These are phyloP conservation scores for Pseudovirgaria hyperparasitica DNA, from an alignment of 2,329 filamentous ascomycete genomes.

Conservation along the genomic window DNA sequence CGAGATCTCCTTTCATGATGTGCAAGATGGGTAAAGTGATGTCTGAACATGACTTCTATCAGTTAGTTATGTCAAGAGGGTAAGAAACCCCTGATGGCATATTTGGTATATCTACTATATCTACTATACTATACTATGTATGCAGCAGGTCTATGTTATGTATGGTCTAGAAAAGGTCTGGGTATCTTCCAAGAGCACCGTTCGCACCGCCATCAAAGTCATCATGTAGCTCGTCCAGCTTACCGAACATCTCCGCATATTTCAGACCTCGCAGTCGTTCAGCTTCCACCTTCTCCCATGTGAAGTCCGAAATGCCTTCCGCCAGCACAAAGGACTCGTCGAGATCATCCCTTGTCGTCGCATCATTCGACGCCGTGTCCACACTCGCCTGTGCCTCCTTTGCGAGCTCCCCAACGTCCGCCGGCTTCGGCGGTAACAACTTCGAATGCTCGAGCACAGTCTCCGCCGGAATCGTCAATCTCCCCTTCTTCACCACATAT, in stretches of 20 bases:
- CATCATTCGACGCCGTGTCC: constrained; percentile 3
- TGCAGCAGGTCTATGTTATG: constrained; percentile 6
- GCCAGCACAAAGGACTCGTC: constrained; percentile 11
- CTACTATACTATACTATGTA: no score
- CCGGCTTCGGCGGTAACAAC: constrained; percentile 59
- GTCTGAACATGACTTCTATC: no score
- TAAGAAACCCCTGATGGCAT: no score
- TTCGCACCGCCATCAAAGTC: constrained; percentile 33
- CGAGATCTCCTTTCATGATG: no score
- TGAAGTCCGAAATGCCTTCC: constrained; percentile 35
- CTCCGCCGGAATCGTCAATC: constrained; percentile 75
- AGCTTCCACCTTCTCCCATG: constrained; percentile 47
- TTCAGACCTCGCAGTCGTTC: constrained; percentile 42
- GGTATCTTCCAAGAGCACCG: constrained; percentile 31
- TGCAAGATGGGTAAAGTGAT: no score
- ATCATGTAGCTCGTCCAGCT: constrained; percentile 40
- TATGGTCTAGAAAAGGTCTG: constrained; percentile 19
- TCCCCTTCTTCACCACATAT: constrained; percentile 39
- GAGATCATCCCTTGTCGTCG: background rate
- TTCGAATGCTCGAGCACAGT: constrained; percentile 58
- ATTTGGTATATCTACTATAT: no score
- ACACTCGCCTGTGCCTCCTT: constrained; percentile 4
- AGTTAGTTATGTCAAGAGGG: no score
- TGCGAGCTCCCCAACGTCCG: constrained; percentile 9
- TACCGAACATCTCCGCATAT: constrained; percentile 42